Percentiles rank a stretch among this genome's conserved stretches.
Evolutionary conservation across 2,329 filamentous ascomycete genomes (phyloP).

Genomic region (Pezicula carpinea): DNA sequence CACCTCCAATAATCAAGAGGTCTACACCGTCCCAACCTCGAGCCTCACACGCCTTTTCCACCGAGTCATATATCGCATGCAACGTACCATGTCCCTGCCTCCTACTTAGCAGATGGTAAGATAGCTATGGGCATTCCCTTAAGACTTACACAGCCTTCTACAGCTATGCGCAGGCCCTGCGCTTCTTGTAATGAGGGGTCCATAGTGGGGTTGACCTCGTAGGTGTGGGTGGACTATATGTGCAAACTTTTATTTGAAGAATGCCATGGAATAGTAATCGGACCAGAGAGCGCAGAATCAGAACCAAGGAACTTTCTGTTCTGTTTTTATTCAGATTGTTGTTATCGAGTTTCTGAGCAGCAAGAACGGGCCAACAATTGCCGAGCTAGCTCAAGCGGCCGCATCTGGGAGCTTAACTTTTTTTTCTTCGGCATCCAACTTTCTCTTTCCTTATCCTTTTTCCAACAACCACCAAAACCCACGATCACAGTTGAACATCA

Average conservation of each 20-base stretch:
- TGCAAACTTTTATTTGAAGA: neutral
- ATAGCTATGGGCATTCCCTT: conserved; percentile 8
- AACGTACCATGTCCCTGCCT: conserved; percentile 82
- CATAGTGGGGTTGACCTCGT: conserved; percentile 14
- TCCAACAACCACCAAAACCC: no score
- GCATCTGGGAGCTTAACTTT: no score
- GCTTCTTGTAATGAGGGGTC: conserved; percentile 20
- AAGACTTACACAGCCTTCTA: conserved; percentile 76
- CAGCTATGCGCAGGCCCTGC: conserved; percentile 65
- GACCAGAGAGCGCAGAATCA: neutral
- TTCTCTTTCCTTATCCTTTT: no score
- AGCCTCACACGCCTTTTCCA: conserved; percentile 61
- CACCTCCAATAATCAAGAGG: conserved; percentile 88
- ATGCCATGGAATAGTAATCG: neutral
- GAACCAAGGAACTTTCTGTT: no score
- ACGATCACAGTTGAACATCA: no score
- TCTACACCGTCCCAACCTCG: conserved; percentile 81
- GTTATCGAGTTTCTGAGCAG: no score
- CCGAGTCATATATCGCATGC: conserved; percentile 82
- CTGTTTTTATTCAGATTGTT: no score
- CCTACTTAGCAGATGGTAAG: conserved; percentile 18
- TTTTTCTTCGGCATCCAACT: no score
- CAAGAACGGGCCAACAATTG: no score
- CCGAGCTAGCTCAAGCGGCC: no score
- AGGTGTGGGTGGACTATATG: neutral